A percentile compares a stretch with the other conserved stretches of the same genome.
phyloP scores from a whole-genome alignment of 73 alveolate genomes.

The Paramecium octaurelia region DNA sequence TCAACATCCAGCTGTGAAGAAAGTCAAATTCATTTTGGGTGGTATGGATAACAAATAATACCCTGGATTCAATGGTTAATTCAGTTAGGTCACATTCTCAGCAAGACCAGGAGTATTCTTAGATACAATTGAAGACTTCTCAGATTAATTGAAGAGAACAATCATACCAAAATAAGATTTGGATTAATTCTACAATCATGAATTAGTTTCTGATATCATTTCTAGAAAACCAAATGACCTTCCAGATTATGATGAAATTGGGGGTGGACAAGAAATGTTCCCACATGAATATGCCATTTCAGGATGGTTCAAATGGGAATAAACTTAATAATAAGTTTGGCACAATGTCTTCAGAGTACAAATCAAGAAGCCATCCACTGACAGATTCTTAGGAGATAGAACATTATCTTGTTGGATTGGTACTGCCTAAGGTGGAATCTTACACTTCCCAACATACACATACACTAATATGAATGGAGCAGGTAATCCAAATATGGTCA shows the following conservation, averaged over 20 bases:
- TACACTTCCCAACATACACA: conserved; percentile 53
- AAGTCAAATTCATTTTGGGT: not conserved
- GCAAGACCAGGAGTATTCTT: not conserved
- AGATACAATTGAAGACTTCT: not conserved
- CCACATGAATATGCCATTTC: conserved; percentile 31
- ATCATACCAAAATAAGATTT: conserved; percentile 6
- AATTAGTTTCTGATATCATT: not conserved
- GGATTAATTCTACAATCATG: conserved; percentile 24
- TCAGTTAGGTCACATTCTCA: not conserved
- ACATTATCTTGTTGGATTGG: conserved; percentile 43
- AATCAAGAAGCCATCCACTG: conserved; percentile 28
- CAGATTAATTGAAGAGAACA: not conserved
- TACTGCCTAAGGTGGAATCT: not conserved
- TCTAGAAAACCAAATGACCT: conserved; percentile 1
- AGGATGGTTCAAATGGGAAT: conserved; percentile 48
- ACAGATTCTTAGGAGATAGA: conserved; percentile 37
- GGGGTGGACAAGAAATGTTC: conserved; percentile 20
- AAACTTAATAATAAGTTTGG: not conserved
- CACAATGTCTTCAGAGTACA: conserved; percentile 46
- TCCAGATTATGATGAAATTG: conserved; percentile 49
- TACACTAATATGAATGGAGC: conserved; percentile 49
- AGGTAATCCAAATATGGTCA: conserved; percentile 28
- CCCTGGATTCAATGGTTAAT: conserved; percentile 40
- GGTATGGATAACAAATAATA: conserved; percentile 3
- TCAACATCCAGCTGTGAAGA: not conserved